phyloP scores from a whole-genome alignment of 176 grass and related monocot species.

The Poa annua region DNA sequence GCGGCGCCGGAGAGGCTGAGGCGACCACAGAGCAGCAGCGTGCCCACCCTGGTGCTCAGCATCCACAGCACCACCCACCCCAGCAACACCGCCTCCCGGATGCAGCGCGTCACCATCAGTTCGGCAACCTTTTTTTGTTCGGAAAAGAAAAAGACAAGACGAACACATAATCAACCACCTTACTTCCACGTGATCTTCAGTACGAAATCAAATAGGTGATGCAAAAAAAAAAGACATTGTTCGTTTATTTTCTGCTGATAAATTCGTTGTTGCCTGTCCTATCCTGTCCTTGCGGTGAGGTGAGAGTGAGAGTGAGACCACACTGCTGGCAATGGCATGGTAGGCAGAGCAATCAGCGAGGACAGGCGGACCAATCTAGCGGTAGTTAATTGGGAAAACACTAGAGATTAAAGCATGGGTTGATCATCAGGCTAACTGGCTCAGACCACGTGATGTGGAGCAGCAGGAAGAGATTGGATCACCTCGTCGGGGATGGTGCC shows the following conservation, averaged over 20 bases:
- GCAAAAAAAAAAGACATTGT: background rate
- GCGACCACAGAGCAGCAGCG: constrained; percentile 68
- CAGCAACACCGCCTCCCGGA: constrained; percentile 54
- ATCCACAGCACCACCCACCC: constrained; percentile 69
- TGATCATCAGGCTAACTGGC: background rate
- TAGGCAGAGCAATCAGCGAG: background rate
- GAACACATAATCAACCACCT: background rate
- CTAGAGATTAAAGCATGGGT: background rate
- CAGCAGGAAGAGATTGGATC: background rate
- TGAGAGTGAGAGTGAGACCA: background rate
- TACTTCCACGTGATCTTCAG: background rate
- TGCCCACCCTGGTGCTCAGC: constrained; percentile 70
- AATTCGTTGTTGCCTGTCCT: background rate
- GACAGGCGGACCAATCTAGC: background rate
- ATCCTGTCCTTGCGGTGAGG: background rate
- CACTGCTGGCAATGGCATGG: background rate
- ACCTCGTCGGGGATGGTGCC: constrained; percentile 80
- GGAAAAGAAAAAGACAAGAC: background rate
- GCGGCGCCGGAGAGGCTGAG: constrained; percentile 38
- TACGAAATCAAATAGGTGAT: background rate
- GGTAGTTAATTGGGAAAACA: constrained; percentile 7
- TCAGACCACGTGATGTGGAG: background rate
- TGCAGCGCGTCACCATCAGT: constrained; percentile 58
- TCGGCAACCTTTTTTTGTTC: constrained; percentile 61
- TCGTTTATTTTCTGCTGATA: background rate